Percentiles rank a stretch among this genome's conserved stretches.
phyloP scores from a whole-genome alignment of 345 rosid genomes.

The Lepidium sativum region DNA sequence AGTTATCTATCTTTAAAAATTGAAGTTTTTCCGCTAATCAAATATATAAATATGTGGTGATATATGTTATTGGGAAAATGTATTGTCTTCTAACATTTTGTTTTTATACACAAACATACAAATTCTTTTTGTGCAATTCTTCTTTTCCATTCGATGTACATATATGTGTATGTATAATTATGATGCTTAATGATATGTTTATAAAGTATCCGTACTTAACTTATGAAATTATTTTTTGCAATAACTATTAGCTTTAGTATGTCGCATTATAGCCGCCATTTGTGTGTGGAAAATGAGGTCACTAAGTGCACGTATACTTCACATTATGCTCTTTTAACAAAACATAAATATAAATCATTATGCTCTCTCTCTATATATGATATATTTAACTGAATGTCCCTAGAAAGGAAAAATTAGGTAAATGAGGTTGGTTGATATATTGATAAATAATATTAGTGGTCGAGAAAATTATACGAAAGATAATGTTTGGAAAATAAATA shows the following conservation, averaged over 20 bases:
- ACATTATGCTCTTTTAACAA: neutral
- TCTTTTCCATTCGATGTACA: neutral
- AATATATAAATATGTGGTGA: no score
- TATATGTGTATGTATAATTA: neutral
- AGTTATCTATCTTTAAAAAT: no score
- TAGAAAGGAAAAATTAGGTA: conserved; percentile 3
- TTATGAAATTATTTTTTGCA: neutral
- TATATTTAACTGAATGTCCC: neutral
- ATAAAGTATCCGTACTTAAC: conserved; percentile 19
- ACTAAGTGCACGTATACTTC: conserved; percentile 13
- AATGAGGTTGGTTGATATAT: conserved; percentile 3
- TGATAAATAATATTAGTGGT: no score
- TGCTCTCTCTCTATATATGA: neutral
- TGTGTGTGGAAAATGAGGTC: conserved; percentile 29
- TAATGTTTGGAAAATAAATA: no score
- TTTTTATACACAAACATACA: neutral
- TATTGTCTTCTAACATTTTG: neutral
- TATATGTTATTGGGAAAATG: no score
- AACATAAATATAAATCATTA: neutral
- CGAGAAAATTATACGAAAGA: no score
- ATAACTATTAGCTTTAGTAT: conserved; percentile 1
- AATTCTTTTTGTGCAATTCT: neutral
- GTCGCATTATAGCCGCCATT: conserved; percentile 29
- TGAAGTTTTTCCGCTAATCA: no score
- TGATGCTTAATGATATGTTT: neutral